Conservation (phyloP, 768 basidiomycete genomes). For the Boletus eberwhitei region DNA sequence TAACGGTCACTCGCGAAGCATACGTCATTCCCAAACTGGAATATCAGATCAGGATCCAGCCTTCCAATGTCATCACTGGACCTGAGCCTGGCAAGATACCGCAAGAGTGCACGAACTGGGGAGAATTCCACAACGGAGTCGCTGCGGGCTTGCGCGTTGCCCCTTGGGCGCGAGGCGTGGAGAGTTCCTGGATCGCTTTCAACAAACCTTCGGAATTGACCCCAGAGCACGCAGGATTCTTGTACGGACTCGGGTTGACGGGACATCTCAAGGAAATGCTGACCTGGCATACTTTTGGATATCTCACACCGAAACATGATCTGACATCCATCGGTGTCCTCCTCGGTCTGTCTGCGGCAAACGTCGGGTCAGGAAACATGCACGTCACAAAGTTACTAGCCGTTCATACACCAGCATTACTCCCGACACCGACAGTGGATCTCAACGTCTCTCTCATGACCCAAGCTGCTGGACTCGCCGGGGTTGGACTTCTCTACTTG, state of each 20-base stretch:
- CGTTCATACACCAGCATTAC: slow-evolving; percentile 88
- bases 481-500: slow-evolving; percentile 86
- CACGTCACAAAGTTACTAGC: slow-evolving; percentile 90
- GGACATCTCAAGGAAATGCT: slow-evolving; percentile 88
- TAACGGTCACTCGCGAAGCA: slow-evolving; percentile 71
- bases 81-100: slow-evolving; percentile 74
- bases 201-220: slow-evolving; percentile 90
- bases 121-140: slow-evolving; percentile 98
- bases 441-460: slow-evolving; percentile 88
- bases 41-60: slow-evolving; percentile 69
- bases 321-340: slow-evolving; percentile 91
- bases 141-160: slow-evolving; percentile 86
- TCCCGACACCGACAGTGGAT: slow-evolving; percentile 83
- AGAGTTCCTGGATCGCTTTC: slow-evolving; percentile 95
- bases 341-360: slow-evolving; percentile 89
- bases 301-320: slow-evolving; percentile 95
- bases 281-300: slow-evolving; percentile 94
- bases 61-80: slow-evolving; percentile 58
- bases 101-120: slow-evolving; percentile 77
- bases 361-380: slow-evolving; percentile 78
- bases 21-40: slow-evolving; percentile 80
- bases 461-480: slow-evolving; percentile 84
- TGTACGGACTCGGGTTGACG: slow-evolving; percentile 87
- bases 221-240: slow-evolving; percentile 93
- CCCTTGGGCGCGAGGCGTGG: slow-evolving; percentile 68